Base-by-base conservation (phyloP, 2,329 filamentous ascomycete species). In the Epichloe sibirici region DNA sequence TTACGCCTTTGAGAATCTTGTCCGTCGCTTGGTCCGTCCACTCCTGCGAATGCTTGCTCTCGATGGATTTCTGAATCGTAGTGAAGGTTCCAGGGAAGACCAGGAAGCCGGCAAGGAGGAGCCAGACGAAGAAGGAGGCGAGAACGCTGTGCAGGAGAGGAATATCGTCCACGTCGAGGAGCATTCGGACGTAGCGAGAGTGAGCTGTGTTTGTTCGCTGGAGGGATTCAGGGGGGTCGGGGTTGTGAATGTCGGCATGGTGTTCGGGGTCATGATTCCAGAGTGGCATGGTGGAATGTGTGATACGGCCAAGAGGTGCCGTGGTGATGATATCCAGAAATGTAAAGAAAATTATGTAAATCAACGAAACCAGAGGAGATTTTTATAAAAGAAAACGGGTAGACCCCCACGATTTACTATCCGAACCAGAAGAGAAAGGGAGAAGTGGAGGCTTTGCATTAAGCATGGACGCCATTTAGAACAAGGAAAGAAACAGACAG, bases 61-160 rank as follows among this genome's bases (percentile, higher is more conserved):
- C 60, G 48, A 64, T 55, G 31, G 58, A 60, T 39, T 57, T 56
- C 25, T 59, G 53, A 45, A 74, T 62, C 35, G 66, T 71, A 39
- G 71, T 76, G 58, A 78, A 79, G 0, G 74, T 77, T 5, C 72
- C 74, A 0, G 75, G 75, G 38, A 77, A 70, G 43, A 78, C 67
- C 15, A 79, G 65, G 64, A 77, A 79, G 31, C 75, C 75, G 0
- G 72, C 72, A 1, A 79, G 69, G 3, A 79, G 66, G 45, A 76
- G 66, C 73, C 71, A 79, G 44, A 64, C 62, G 52, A 62, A 63
- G 51, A 60, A 58, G 34, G 63, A 56, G 48, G 71, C 71, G 21
- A 74, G 63, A 50, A 77, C 66, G 62, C 74, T 78, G 64, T 77
- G 72, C 9, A 67, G 48, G 6, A 65, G 65, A 2, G 72, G 67